phyloP scores from a whole-genome alignment of 2,329 filamentous ascomycete genomes.

The Cephalotrichum gorgonifer region DNA sequence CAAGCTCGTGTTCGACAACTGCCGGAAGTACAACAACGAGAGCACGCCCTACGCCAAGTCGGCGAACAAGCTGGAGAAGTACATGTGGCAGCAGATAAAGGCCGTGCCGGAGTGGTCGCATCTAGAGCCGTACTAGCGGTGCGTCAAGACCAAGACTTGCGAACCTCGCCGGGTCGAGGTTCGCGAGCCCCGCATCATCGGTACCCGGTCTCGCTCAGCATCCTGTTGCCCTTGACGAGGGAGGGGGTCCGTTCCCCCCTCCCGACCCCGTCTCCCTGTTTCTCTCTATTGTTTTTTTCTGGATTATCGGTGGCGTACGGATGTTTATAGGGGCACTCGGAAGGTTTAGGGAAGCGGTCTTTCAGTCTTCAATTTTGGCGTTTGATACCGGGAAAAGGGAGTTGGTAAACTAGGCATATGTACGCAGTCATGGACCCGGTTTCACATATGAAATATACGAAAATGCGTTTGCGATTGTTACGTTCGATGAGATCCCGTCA shows the following conservation, averaged over 20 bases:
- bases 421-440: no score
- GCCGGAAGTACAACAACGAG: conserved; percentile 92
- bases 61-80: conserved; percentile 86
- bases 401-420: no score
- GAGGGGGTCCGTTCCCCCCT: no score
- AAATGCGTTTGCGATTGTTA: no score
- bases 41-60: conserved; percentile 91
- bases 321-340: background rate
- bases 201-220: no score
- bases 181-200: background rate
- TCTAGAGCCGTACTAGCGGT: conserved; percentile 34
- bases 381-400: background rate
- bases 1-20: conserved; percentile 86
- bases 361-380: background rate
- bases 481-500: background rate
- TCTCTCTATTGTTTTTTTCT: no score
- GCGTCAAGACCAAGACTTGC: background rate
- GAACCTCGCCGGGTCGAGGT: background rate
- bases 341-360: background rate
- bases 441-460: no score
- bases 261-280: no score
- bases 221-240: no score
- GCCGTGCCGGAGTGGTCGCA: conserved; percentile 88
- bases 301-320: background rate
- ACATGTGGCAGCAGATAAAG: conserved; percentile 89